phyloP scores from a whole-genome alignment of 805 yeast genomes.

The Candida yuanshanica region DNA sequence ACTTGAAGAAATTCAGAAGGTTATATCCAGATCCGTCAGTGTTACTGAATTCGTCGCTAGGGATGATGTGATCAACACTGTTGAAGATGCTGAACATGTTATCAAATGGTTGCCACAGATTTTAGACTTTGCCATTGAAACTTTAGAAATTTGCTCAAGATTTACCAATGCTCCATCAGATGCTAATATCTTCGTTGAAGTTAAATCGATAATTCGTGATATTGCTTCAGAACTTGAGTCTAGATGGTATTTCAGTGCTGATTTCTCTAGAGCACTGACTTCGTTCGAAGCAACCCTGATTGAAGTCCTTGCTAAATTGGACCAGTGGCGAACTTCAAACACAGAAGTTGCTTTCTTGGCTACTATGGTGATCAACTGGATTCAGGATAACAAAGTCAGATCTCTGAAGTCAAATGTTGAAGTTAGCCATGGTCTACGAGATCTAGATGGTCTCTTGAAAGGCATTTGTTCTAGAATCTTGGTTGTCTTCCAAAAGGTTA shows the following conservation, averaged over 20 bases:
- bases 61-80: constrained; percentile 6
- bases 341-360: constrained; percentile 38
- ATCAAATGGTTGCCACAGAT: constrained; percentile 30
- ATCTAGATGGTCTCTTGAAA: constrained; percentile 43
- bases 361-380: constrained; percentile 44
- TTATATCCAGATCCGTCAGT: constrained; percentile 20
- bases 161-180: constrained; percentile 13
- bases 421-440: constrained; percentile 22
- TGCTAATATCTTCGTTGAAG: constrained; percentile 13
- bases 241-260: constrained; percentile 15
- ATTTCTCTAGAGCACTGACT: constrained; percentile 9
- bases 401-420: background rate
- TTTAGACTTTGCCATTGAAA: constrained; percentile 26
- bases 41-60: constrained; percentile 17
- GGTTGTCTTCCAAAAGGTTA: constrained; percentile 58
- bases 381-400: constrained; percentile 16
- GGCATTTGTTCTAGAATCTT: constrained; percentile 53
- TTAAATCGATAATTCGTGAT: constrained; percentile 13
- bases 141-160: constrained; percentile 15
- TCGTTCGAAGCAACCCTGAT: constrained; percentile 20
- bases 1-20: constrained; percentile 16
- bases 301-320: constrained; percentile 21
- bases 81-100: constrained; percentile 11
- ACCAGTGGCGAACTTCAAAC: constrained; percentile 30
- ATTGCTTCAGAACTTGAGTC: constrained; percentile 10